Evolutionary conservation across 1,284 basidiomycete genomes (phyloP), one percentile per base, ranked within the genome.

Genomic region (Erythrobasidium hasegawianum): DNA sequence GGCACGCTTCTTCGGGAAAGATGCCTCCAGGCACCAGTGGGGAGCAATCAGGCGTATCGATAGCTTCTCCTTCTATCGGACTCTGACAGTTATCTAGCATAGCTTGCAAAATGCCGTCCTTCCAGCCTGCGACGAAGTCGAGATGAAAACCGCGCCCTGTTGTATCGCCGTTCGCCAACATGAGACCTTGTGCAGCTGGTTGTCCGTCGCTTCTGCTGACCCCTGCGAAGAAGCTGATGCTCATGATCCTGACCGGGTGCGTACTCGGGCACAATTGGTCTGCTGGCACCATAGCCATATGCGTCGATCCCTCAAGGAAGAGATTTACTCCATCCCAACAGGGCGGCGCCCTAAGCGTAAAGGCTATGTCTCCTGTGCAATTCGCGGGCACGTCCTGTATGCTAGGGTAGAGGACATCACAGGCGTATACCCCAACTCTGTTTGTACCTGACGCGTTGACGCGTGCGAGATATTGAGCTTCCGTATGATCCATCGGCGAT

Each of bases 71-170:
- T 9, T 56, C 53, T 8, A 53, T 52, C 16, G 29, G 49, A 38
- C 10, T 56, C 53, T 56, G 52, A 52, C 61, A 64, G 9, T 45
- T 50, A 16, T 43, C 29, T 14, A 64, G 27, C 61, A 64, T 64
- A 8, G 20, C 29, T n/a, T 18, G 27, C 8, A 64, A 26, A 1
- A 64, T 54, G 40, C 45, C 41, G 2, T 20, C 33, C 18, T 64
- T 54, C 61, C 61, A 57, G 7, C 61, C 61, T 38, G 55, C 56
- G 33, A 22, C 18, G 33, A 64, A 64, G 27, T 64, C 61, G n/a
- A 43, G 53, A 18, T 64, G 61, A 9, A 56, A 26, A 26, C 61
- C 54, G 39, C 56, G 56, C 2, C 53, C 61, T 2, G 54, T 55
- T 1, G 61, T 64, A 39, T 64, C 61, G 14, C 61, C 61, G 22